Evolutionary conservation across 169 alveolate genomes (phyloP), one percentile per base, ranked within the genome.

Genomic region (Plasmodium inui): DNA sequence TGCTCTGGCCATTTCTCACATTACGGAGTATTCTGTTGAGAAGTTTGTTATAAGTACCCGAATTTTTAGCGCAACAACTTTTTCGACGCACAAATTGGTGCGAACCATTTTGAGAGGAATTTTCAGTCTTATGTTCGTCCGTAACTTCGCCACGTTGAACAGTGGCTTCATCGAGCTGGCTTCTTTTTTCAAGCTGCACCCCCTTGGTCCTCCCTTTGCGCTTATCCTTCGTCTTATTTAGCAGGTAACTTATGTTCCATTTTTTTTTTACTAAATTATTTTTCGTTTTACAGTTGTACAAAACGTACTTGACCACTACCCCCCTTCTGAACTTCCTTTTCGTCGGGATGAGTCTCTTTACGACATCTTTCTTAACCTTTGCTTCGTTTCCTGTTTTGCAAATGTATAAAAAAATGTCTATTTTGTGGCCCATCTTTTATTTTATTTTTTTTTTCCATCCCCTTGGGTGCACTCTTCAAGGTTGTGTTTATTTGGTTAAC

Each of bases 391-490:
- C 79, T 19, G 41, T 30, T 76, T 86, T 86, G 22, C 93, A 86
- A 53, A 86, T 86, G 70, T 76, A 70, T 39, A 86, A 53, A 44
- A 86, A 86, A 22, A 39, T 76, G 44, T 50, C 46, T 44, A 86
- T 86, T 74, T 55, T 86, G 41, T 86, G 86, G 44, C 26, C 70
- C 93, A 86, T 86, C 26, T 86, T 84, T 84, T 72, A n/a, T 37
- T 72, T 32, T 67, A 14, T 32, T 37, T 72, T 32, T 67, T 50
- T 14, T 50, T 50, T n/a, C n/a, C 10, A 17, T 26, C 26, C 39
- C 26, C 34, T 41, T 81, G 26, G 19, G 22, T 32, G 39, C 50
- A 19, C 17, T 57, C 34, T 61, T 30, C 26, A 83, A 41, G 28
- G 71, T 67, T 6, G 37, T 10, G 17, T 28, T 67, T 67, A 67